Base-by-base conservation (phyloP, 805 yeast species). In the Wickerhamomyces ciferrii region DNA sequence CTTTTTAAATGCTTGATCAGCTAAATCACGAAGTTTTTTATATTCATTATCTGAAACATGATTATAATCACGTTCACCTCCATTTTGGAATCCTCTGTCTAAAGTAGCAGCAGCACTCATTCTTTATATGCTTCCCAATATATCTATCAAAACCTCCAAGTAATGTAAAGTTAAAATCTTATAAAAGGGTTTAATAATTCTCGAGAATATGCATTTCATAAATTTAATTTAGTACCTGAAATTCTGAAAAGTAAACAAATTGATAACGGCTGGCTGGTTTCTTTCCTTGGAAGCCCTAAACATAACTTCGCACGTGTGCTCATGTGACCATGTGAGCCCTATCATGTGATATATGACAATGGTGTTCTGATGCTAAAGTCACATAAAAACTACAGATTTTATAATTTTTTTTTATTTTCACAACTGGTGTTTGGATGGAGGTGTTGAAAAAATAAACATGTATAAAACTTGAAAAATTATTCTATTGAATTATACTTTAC, bases 21-120 rank as follows among this genome's bases (percentile, higher is more conserved):
- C 97, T 57, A 77, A 63, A 9, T 70, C 69, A 47, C 98, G 74
- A 27, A 83, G 75, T 25, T 71, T 67, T 52, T 75, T 74, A 65
- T 88, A 91, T 58, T 81, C 74, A 3, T 65, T 54, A 63, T 85
- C 94, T 3, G 79, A 72, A 0, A 85, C 87, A 67, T 85, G 94
- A 61, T 85, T 85, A 58, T 84, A 84, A 60, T 84, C 91, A 44
- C 69, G 65, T 39, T 65, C 66, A 15, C 48, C 50, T 17, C 55
- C n/a, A n/a, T n/a, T n/a, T n/a, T n/a, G n/a, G n/a, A n/a, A n/a
- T 7, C 45, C 48, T 46, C 48, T 42, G n/a, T 31, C 45, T 9
- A 34, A 19, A 39, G 37, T 34, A 21, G 37, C 45, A 15, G 42
- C 20, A 23, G 43, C 43, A 42, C 48, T 46, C 48, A 46, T 46